Conservation (phyloP, 306 rosid species). For the Sesbania bispinosa region DNA sequence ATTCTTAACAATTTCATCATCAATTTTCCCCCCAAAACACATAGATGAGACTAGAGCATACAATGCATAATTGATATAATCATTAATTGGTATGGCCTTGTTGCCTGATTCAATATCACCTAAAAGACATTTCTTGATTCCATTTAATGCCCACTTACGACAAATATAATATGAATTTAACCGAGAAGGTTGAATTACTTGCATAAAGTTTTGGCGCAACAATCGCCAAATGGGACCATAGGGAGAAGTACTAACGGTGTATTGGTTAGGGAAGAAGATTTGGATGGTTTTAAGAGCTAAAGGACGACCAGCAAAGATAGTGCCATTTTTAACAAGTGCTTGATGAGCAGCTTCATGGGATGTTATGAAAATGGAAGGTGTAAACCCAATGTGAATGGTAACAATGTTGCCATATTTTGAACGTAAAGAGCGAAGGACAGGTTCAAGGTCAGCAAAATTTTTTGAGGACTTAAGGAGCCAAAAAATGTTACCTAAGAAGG, state of each 20-base stretch:
- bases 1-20: neutral
- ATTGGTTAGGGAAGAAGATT: slow-evolving; percentile 36
- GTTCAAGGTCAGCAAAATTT: slow-evolving; percentile 46
- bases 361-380: slow-evolving; percentile 47
- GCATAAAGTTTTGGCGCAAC: slow-evolving; percentile 46
- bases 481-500: slow-evolving; percentile 40
- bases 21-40: slow-evolving; percentile 43
- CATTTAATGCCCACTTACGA: slow-evolving; percentile 35
- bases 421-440: slow-evolving; percentile 33
- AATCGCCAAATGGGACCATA: slow-evolving; percentile 47
- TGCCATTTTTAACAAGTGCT: slow-evolving; percentile 43
- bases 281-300: slow-evolving; percentile 20
- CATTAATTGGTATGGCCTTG: slow-evolving; percentile 13
- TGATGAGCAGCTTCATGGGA: slow-evolving; percentile 41
- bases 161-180: slow-evolving; percentile 31
- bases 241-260: slow-evolving; percentile 20
- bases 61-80: slow-evolving; percentile 28
- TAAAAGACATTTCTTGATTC: slow-evolving; percentile 11
- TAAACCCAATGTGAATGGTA: slow-evolving; percentile 41
- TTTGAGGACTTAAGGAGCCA: slow-evolving; percentile 49
- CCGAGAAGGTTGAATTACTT: slow-evolving; percentile 34
- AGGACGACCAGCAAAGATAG: slow-evolving; percentile 46
- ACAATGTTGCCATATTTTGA: slow-evolving; percentile 46
- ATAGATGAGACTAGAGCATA: slow-evolving; percentile 32
- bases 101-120: slow-evolving; percentile 15